phyloP scores from a whole-genome alignment of 805 yeast genomes.

The Nakazawaea siamensis region DNA sequence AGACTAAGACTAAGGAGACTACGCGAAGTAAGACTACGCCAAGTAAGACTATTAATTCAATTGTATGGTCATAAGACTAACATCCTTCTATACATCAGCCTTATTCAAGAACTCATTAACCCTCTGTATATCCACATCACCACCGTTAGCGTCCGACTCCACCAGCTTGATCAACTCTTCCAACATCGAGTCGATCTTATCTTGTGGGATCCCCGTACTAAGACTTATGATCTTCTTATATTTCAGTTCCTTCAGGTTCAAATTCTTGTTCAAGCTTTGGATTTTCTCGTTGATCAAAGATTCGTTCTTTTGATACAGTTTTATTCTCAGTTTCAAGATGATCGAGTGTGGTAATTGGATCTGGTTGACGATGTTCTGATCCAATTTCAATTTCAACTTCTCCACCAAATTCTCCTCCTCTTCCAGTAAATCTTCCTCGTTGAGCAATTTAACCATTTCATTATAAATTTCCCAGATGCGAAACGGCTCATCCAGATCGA shows the following conservation, averaged over 20 bases:
- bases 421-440: slow-evolving; percentile 14
- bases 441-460: slow-evolving; percentile 28
- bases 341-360: slow-evolving; percentile 33
- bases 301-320: slow-evolving; percentile 73
- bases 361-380: not conserved
- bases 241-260: slow-evolving; percentile 58
- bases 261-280: slow-evolving; percentile 38
- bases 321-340: slow-evolving; percentile 66
- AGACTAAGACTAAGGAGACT: too few relatives aligned
- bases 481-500: slow-evolving; percentile 91
- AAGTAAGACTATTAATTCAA: too few relatives aligned
- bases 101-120: slow-evolving; percentile 47
- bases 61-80: not conserved
- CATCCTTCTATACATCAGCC: slow-evolving; percentile 23
- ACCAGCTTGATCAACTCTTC: slow-evolving; percentile 87
- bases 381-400: slow-evolving; percentile 13
- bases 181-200: slow-evolving; percentile 69
- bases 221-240: slow-evolving; percentile 83
- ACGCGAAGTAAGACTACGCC: too few relatives aligned
- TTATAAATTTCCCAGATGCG: slow-evolving; percentile 54
- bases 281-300: slow-evolving; percentile 27
- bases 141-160: slow-evolving; percentile 63
- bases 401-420: slow-evolving; percentile 18
- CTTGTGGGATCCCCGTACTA: slow-evolving; percentile 82
- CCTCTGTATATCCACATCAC: slow-evolving; percentile 47